A percentile compares a stretch with the other conserved stretches of the same genome.
These are phyloP conservation scores for Clavaria fumosa DNA, from an alignment of 768 basidiomycete species.

Conservation along the genomic window DNA sequence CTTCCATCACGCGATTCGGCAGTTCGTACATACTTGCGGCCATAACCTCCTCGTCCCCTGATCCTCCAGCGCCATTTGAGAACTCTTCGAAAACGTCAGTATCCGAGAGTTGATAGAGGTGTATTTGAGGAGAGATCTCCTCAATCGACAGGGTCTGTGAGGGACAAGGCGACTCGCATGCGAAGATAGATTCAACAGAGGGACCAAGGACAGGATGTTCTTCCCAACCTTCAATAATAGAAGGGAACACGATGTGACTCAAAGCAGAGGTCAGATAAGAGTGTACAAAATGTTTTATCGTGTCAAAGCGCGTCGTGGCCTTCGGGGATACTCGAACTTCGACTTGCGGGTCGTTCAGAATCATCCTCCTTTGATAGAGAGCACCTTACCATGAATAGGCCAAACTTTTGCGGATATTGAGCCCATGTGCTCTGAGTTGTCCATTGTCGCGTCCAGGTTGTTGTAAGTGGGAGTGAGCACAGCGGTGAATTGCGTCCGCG, in stretches of 20 bases:
- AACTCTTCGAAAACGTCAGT: conserved; percentile 62
- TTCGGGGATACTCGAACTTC: conserved; percentile 65
- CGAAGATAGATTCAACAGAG: conserved; percentile 62
- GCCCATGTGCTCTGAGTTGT: too few species aligned
- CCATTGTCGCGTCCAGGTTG: too few species aligned
- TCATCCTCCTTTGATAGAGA: background rate
- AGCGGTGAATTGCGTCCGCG: too few species aligned
- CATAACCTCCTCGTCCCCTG: conserved; percentile 61
- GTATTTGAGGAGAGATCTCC: conserved; percentile 56
- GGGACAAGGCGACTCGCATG: conserved; percentile 57
- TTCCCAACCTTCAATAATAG: conserved; percentile 66
- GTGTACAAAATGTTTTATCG: conserved; percentile 49
- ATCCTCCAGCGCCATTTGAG: conserved; percentile 30
- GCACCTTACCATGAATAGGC: conserved; percentile 9
- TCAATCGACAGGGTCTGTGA: conserved; percentile 35
- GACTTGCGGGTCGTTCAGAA: conserved; percentile 29
- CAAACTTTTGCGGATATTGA: conserved; percentile 2
- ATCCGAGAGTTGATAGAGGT: conserved; percentile 75
- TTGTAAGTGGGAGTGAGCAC: too few species aligned
- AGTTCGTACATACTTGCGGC: conserved; percentile 85
- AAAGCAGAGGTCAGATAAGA: conserved; percentile 37
- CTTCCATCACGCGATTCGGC: conserved; percentile 72
- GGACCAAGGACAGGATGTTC: conserved; percentile 51
- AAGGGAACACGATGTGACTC: conserved; percentile 54
- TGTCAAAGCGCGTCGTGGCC: conserved; percentile 61